Evolutionary conservation across 2,329 filamentous ascomycete genomes (phyloP).

Genomic region (Moelleriella libera): DNA sequence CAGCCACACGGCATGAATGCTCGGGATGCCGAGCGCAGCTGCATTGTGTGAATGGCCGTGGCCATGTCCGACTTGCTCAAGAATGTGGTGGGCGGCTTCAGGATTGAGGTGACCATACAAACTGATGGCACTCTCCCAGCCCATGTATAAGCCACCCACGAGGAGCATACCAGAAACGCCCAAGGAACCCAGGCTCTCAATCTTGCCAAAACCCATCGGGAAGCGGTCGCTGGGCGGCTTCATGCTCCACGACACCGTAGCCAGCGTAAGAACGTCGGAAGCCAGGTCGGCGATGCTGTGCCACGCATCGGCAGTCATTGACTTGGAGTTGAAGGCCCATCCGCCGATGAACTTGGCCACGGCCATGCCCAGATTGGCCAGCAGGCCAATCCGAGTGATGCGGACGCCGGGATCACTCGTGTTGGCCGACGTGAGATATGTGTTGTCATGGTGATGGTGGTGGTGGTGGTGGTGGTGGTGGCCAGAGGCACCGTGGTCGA

Average conservation of each 20-base stretch:
- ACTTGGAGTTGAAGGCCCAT: constrained; percentile 88
- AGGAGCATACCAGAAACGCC: constrained; percentile 88
- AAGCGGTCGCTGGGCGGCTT: constrained; percentile 73
- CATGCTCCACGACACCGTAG: constrained; percentile 86
- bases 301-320: constrained; percentile 84
- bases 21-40: constrained; percentile 43
- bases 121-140: constrained; percentile 54
- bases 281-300: constrained; percentile 92
- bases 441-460: constrained; percentile 81
- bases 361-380: constrained; percentile 91
- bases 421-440: constrained; percentile 81
- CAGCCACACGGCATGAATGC: constrained; percentile 89
- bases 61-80: constrained; percentile 47
- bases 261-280: constrained; percentile 85
- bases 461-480: constrained; percentile 38
- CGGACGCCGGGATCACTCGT: constrained; percentile 55
- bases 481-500: constrained; percentile 61
- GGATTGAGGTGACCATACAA: constrained; percentile 62
- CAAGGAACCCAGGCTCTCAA: constrained; percentile 89
- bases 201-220: constrained; percentile 86
- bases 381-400: constrained; percentile 41
- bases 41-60: constrained; percentile 48
- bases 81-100: constrained; percentile 50
- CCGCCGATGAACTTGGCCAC: constrained; percentile 85
- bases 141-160: constrained; percentile 84